These are phyloP conservation scores for Conticribra weissflogii DNA, from an alignment of 108 stramenopile genomes.

Conservation along the genomic window DNA sequence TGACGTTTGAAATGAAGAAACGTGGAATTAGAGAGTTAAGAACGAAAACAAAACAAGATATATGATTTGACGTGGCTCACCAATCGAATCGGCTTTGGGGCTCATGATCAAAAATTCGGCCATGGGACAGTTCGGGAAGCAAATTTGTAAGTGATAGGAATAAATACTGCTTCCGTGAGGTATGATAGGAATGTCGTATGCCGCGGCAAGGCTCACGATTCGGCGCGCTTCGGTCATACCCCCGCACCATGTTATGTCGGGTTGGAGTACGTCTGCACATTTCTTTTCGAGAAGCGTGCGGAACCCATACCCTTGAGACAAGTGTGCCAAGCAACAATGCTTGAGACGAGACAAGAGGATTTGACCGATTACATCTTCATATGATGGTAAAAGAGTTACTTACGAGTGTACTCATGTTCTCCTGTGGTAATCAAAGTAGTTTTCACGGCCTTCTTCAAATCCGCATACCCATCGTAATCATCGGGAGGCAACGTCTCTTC, in stretches of 20 bases:
- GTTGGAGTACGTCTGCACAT: conserved; percentile 67
- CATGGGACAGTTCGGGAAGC: conserved; percentile 63
- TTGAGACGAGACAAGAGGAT: too few relatives aligned
- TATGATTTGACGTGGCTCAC: conserved; percentile 2
- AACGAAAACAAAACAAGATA: neutral
- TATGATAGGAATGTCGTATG: conserved; percentile 65
- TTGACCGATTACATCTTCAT: too few relatives aligned
- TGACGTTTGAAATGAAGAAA: neutral
- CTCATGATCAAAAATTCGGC: conserved; percentile 71
- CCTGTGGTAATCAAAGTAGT: conserved; percentile 63
- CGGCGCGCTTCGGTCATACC: conserved; percentile 73
- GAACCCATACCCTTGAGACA: conserved; percentile 56
- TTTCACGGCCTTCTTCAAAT: conserved; percentile 51
- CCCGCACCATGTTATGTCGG: conserved; percentile 77
- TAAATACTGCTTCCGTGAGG: conserved; percentile 69
- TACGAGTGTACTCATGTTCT: conserved; percentile 72
- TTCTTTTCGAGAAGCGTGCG: conserved; percentile 58
- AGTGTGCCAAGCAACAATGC: neutral
- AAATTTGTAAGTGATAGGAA: conserved; percentile 73
- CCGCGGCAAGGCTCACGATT: conserved; percentile 64
- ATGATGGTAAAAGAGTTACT: conserved; percentile 22
- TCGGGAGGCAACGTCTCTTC: conserved; percentile 70
- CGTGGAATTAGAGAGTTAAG: neutral
- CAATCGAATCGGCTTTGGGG: conserved; percentile 65
- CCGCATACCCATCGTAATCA: conserved; percentile 64